Conservation (phyloP, 164 flowering plant species). For the Umbellularia californica region DNA sequence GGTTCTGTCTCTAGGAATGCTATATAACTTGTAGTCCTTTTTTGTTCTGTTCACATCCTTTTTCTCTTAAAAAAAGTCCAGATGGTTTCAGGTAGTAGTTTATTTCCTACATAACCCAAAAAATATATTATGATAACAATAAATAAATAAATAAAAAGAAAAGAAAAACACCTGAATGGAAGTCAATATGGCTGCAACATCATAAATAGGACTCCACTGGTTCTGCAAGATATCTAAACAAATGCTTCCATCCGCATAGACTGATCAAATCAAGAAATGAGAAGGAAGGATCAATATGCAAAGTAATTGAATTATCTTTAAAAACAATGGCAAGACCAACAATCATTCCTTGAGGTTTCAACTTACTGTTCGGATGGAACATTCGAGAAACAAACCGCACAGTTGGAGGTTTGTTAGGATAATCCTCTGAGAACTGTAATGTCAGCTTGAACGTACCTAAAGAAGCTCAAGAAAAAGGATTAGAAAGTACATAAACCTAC, state of each 20-base stretch:
- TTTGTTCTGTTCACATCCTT: too few species aligned
- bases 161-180: slow-evolving; percentile 43
- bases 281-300: slow-evolving; percentile 27
- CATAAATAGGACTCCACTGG: slow-evolving; percentile 55
- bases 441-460: slow-evolving; percentile 36
- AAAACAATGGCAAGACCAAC: slow-evolving; percentile 21
- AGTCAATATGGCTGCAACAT: slow-evolving; percentile 51
- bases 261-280: slow-evolving; percentile 16
- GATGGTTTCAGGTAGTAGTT: background rate
- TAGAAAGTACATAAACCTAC: background rate
- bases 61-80: background rate
- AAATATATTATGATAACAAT: background rate
- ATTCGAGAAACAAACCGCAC: slow-evolving; percentile 35
- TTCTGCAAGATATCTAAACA: slow-evolving; percentile 48
- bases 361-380: slow-evolving; percentile 42
- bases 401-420: slow-evolving; percentile 36
- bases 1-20: too few species aligned
- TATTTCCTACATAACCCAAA: background rate
- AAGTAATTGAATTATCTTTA: background rate
- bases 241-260: slow-evolving; percentile 45
- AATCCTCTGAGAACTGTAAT: slow-evolving; percentile 34
- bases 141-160: background rate
- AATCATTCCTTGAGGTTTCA: background rate
- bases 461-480: slow-evolving; percentile 5
- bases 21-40: too few species aligned